Evolutionary conservation across 225 moss, liverwort and hornwort species (phyloP).

Genomic region (Marchantia polymorpha): DNA sequence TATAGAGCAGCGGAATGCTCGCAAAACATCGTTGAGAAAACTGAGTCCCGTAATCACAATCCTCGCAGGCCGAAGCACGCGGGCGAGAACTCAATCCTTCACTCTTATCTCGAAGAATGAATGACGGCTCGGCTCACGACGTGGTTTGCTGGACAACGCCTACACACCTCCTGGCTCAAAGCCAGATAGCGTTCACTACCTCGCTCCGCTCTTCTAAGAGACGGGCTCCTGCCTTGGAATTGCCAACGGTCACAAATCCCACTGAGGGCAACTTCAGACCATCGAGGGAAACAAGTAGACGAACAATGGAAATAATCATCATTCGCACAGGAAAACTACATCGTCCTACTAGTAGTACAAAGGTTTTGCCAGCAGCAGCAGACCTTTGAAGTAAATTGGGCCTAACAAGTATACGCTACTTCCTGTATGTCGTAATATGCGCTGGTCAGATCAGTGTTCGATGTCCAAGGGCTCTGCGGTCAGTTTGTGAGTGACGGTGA

Average conservation of each 20-base stretch:
- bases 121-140: neutral
- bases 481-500: slow-evolving; percentile 19
- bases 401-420: neutral
- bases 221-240: neutral
- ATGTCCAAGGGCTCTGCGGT: slow-evolving; percentile 9
- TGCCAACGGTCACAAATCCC: neutral
- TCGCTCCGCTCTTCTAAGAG: neutral
- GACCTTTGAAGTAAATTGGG: neutral
- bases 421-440: neutral
- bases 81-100: neutral
- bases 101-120: neutral
- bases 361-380: neutral
- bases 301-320: neutral
- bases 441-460: neutral
- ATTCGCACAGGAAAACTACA: neutral
- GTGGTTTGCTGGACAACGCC: neutral
- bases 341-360: neutral
- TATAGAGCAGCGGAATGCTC: too few species aligned
- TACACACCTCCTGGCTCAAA: neutral
- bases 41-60: neutral
- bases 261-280: neutral
- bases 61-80: neutral
- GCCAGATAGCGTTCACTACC: neutral
- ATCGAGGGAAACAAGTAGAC: neutral
- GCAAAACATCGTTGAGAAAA: too few species aligned